Percentiles rank a stretch among this genome's conserved stretches.
phyloP scores from a whole-genome alignment of 495 filamentous ascomycete species.

The Aspergillus funiculosus region DNA sequence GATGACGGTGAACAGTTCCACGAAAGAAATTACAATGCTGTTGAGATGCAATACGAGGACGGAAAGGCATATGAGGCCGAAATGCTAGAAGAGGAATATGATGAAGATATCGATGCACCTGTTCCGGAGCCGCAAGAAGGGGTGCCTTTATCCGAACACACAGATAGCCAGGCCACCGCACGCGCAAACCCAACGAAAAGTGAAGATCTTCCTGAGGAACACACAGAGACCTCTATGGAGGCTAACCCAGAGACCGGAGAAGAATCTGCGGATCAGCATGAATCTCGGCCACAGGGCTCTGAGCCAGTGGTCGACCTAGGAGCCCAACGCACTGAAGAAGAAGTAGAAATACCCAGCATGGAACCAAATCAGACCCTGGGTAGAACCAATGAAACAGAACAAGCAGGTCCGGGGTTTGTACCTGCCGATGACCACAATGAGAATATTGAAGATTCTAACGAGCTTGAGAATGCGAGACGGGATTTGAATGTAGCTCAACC shows the following conservation, averaged over 20 bases:
- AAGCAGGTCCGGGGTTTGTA: slow-evolving; percentile 5
- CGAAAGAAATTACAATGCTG: slow-evolving; percentile 29
- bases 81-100: slow-evolving; percentile 43
- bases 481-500: slow-evolving; percentile 3
- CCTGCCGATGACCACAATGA: slow-evolving; percentile 1
- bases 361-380: slow-evolving; percentile 9
- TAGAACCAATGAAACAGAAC: slow-evolving; percentile 24
- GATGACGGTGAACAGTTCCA: slow-evolving; percentile 30
- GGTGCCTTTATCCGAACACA: slow-evolving; percentile 8
- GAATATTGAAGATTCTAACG: background rate
- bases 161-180: slow-evolving; percentile 12
- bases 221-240: slow-evolving; percentile 3
- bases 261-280: background rate
- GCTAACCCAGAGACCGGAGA: slow-evolving; percentile 4
- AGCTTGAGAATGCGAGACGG: slow-evolving; percentile 14
- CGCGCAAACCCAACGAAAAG: background rate
- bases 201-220: slow-evolving; percentile 14
- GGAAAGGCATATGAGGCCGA: slow-evolving; percentile 37
- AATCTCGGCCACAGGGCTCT: slow-evolving; percentile 1
- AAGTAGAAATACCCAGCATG: slow-evolving; percentile 1
- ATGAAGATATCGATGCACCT: slow-evolving; percentile 29
- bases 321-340: slow-evolving; percentile 10
- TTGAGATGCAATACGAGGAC: slow-evolving; percentile 31
- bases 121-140: slow-evolving; percentile 28
- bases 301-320: slow-evolving; percentile 21